Evolutionary conservation across 2,329 filamentous ascomycete species (phyloP), one percentile per base, ranked within the genome.

Genomic region (Colletotrichum eremochloae): DNA sequence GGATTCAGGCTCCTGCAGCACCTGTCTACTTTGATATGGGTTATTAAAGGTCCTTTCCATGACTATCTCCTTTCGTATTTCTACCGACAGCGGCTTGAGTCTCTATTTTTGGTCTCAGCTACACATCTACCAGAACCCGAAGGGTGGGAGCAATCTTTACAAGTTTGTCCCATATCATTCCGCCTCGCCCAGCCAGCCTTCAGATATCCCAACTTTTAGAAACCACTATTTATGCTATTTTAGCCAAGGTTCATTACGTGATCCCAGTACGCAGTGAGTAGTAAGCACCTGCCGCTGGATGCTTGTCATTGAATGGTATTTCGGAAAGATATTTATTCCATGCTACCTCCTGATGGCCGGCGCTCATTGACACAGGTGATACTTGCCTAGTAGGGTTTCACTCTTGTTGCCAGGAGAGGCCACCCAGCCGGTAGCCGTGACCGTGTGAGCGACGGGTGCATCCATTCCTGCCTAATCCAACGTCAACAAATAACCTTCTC

Each of bases 131-230:
- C 3, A 1, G 31, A 20, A 12, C 11, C 4, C 15, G 8, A 11
- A n/a, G 1, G 36, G 18, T 3, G 3, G 3, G 31, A 9, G 31
- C 1, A 2, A 12, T 5, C 1, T 18, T 36, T 20, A 2, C 18
- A 55, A 5, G 6, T 5, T 20, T 36, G 8, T n/a, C 3, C 2
- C 14, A 36, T 36, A 56, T 2, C 15, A 14, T 20, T n/a, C 4
- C 20, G 18, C 14, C 9, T 12, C 3, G 15, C 18, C 11, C 5
- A 56, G 20, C 2, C 9, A 14, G 11, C 20, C 31, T 24, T 24
- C 31, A 24, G 33, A 20, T 7, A 14, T n/a, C 9, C n/a, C 2
- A 7, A 1, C 53, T 3, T n/a, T 24, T 33, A n/a, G 1, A 20
- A 9, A 4, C 20, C 11, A 38, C 5, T 0, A 8, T 38, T 4